Evolutionary conservation across 148 eudicot species (phyloP).

Genomic region (Vaccinium corymbosum): DNA sequence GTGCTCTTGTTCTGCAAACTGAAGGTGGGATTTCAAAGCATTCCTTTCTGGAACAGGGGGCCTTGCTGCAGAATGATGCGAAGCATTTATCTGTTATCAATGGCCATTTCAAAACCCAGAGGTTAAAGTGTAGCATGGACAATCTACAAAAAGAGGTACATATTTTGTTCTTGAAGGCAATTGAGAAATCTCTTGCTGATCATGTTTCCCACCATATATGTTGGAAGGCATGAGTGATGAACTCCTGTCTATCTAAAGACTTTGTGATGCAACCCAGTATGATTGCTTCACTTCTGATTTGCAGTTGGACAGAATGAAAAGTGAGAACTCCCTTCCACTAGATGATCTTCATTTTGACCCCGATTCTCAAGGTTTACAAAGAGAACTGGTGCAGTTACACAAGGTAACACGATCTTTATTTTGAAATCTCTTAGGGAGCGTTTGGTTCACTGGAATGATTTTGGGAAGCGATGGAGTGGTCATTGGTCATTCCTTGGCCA

Average conservation of each 20-base stretch:
- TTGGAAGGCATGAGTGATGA: conserved; percentile 7
- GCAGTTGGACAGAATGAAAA: conserved; percentile 90
- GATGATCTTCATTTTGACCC: conserved; percentile 36
- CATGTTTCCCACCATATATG: not conserved
- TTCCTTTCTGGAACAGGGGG: conserved; percentile 21
- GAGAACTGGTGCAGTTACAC: conserved; percentile 54
- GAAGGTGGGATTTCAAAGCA: conserved; percentile 26
- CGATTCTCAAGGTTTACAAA: conserved; percentile 38
- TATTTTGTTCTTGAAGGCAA: not conserved
- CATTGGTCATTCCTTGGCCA: not conserved
- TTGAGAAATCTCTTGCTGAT: not conserved
- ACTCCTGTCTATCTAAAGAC: not conserved
- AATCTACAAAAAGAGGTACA: conserved; percentile 82
- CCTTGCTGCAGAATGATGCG: conserved; percentile 22
- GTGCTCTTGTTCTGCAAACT: conserved; percentile 25
- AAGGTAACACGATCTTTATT: conserved; percentile 43
- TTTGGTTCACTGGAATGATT: not conserved
- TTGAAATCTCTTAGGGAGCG: not conserved
- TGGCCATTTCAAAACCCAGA: conserved; percentile 42
- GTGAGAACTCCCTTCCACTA: conserved; percentile 48
- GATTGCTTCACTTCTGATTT: conserved; percentile 19
- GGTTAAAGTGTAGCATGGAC: conserved; percentile 70
- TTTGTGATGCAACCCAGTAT: not conserved
- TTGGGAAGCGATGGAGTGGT: not conserved
- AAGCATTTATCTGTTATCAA: conserved; percentile 30